Evolutionary conservation across 164 flowering plant genomes (phyloP), one percentile per base, ranked within the genome.

Genomic region (Amborella trichopoda): DNA sequence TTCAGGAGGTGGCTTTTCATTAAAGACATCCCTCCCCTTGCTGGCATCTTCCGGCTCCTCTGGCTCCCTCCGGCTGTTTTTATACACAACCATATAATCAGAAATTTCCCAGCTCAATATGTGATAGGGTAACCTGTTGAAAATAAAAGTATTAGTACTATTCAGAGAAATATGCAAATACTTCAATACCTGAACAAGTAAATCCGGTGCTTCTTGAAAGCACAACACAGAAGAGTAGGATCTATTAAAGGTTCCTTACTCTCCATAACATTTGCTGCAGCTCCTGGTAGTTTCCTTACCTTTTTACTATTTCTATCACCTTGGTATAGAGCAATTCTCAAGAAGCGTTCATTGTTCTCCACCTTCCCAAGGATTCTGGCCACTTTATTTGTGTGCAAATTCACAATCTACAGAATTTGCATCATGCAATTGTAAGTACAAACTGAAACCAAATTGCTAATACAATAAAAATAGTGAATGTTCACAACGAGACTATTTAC

Each of bases 1-100:
- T 59, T 93, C 99, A 52, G 96, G 67, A 57, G 99, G 99, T 6
- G 99, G 95, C 62, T 93, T 93, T 64, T 93, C 99, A 69, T 93
- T 93, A 49, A 84, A 91, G 10, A 88, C 95, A 55, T 93, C 99
- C 69, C 96, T 79, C 43, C 99, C 99, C 63, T 93, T 93, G n/a
- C 78, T 75, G 52, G 99, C 81, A 75, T 91, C 99, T 62, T 93
- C 96, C 44, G 95, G 94, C 46, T 93, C 99, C 71, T 88, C 99
- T 45, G 99, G 96, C 68, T 93, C 96, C 65, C 99, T 74, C 52
- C 66, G 94, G 60, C 94, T 83, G 54, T 52, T 33, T n/a, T 58
- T n/a, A n/a, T n/a, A n/a, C n/a, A n/a, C n/a, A n/a, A n/a, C n/a
- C n/a, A n/a, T n/a, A n/a, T n/a, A n/a, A n/a, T n/a, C n/a, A n/a